Base-by-base conservation (phyloP, 2,329 filamentous ascomycete species). In the Diaporthe caulivora region DNA sequence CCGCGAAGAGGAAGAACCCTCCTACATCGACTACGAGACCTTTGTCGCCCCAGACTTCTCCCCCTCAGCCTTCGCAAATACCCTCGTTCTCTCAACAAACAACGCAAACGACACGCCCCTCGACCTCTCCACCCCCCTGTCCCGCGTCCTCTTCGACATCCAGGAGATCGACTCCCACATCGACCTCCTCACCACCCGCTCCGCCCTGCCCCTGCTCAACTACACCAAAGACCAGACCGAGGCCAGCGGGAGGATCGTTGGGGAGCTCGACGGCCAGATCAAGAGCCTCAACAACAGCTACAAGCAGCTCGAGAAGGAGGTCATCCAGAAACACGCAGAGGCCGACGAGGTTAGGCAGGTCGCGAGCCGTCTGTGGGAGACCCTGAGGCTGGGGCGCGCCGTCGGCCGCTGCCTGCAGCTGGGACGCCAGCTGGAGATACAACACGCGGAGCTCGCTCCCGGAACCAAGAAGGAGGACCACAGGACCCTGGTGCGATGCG, bases 141-240 rank as follows among this genome's bases (percentile, higher is more conserved):
- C 95, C 7, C 92, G 95, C 71, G 95, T 98, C 7, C 91, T 98
- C 9, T 99, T 99, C 84, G 97, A 99, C 83, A 92, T 97, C 3
- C 97, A 98, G 81, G 97, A 98, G 83, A 93, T 99, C 77, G 96
- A 98, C 84, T 97, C 95, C 0, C 95, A 97, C 81, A 98, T 99
- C 76, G 95, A 99, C 82, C 90, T 91, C 4, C 89, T 98, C 53
- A 97, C 96, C 8, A 97, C 95, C 2, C 92, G 93, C 76, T 94
- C 92, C 37, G 95, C 97, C 3, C 85, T 96, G 0, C 94, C 95
- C 0, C 87, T 99, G 37, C 89, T 99, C 26, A 86, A 91, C 40
- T 89, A 98, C 82, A 97, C 95, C 3, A 88, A 91, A 74, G 86
- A 90, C 55, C 94, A 97, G 81, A 93, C 92, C 18, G 88, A 91